Base-by-base conservation (phyloP, 352 stramenopile genomes). In the Globisporangium takayamanum region DNA sequence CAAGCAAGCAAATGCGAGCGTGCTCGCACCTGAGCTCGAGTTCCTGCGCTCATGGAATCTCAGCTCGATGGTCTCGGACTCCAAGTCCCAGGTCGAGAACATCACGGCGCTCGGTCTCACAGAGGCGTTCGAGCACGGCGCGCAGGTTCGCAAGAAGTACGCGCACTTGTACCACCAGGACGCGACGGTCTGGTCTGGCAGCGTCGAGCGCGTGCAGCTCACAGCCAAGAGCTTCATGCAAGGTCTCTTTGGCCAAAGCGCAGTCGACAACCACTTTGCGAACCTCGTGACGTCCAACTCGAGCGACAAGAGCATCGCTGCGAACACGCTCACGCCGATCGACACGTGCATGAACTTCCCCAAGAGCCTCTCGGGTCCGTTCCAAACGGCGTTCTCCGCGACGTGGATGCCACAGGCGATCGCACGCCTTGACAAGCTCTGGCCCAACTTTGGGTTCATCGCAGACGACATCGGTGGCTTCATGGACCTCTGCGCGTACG, bases 401-500 rank as follows among this genome's bases (percentile, higher is more conserved):
- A 62, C 57, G 44, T 67, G 52, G 37, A 14, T 50, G 8, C 41
- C 56, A 5, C 28, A 59, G 26, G 14, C 53, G 10, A 54, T 57
- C 45, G 57, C 57, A 26, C 72, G 73, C 26, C 66, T 80, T 15
- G 60, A 79, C 22, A 58, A 59, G 45, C 62, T 74, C 16, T 84
- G 72, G 74, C 63, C 70, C 14, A 68, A 46, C 5, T 78, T 81
- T 42, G 64, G 53, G 0, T 70, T 81, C 60, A 70, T 55, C 15
- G 53, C 57, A 2, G 68, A 77, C 49, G 72, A 78, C 28, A 49
- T 68, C 1, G 26, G 71, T 7, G 73, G 68, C 10, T 61, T 84
- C 47, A 84, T 81, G 74, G 74, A 84, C 60, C 57, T 84, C 42
- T 84, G 74, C 60, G 78, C 74, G 65, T 84, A 81, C 62, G 68